Evolutionary conservation across 805 yeast species (phyloP), one percentile per base, ranked within the genome.

Genomic region (Cyberlindnera sargentensis): DNA sequence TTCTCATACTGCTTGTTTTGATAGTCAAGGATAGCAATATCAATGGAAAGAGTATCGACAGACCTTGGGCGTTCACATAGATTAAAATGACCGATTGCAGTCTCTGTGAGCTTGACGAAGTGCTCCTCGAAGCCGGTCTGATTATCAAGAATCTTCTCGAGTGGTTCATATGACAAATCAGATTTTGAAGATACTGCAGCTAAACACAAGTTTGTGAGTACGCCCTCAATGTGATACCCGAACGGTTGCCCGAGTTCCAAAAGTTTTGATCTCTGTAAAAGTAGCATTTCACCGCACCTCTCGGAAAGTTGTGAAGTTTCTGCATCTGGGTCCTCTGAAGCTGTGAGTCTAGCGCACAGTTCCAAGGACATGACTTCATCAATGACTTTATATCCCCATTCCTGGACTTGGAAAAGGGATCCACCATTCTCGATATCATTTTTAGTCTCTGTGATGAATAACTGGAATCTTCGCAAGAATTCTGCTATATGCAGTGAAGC

Each of bases 1-100:
- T 74, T 72, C 32, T 71, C 70, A 51, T 76, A 82, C 31, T 84
- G 71, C 4, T 72, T 64, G 29, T 68, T 65, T 50, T 76, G 78
- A 57, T 76, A 81, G 46, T 82, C 80, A 15, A 88, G 62, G 8
- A 84, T 57, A 0, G 95, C 96, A 42, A 88, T 71, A 49, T 91
- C 96, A 6, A 86, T 76, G 2, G 90, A 80, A 11, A 93, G 67
- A 4, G 82, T 68, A 53, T 85, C 90, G 6, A 84, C 80, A 0
- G 87, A 72, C 48, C 91, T 72, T 11, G 78, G 73, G 44, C 87
- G 70, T 4, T 62, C 67, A 3, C 84, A 73, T 1, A 58, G 49
- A 4, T 74, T 70, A 49, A 75, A 83, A 37, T 75, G 75, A 15
- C 65, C 64, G 15, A 81, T 75, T 0, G 82, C 75, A 1, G 66